Evolutionary conservation across 257 asterid species (phyloP).

Genomic region (Solanum paucissectum): DNA sequence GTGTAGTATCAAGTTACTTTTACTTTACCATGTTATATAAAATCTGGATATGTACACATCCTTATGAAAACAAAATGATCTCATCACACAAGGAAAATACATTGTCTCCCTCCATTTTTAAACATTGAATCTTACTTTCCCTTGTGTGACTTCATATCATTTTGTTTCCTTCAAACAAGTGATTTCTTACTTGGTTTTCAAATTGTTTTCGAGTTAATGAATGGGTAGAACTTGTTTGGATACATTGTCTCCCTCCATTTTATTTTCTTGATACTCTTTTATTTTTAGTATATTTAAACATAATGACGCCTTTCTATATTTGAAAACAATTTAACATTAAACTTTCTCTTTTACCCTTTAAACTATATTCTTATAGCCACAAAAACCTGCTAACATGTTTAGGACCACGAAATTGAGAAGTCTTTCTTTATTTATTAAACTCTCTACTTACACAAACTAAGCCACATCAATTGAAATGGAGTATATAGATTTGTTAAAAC

Average conservation of each 20-base stretch:
- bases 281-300: neutral
- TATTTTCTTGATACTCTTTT: neutral
- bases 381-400: neutral
- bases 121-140: neutral
- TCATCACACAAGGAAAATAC: too few species aligned
- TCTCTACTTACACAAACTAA: neutral
- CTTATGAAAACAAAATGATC: too few species aligned
- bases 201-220: neutral
- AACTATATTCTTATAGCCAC: neutral
- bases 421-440: neutral
- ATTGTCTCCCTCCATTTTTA: too few species aligned
- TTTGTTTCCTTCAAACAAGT: neutral
- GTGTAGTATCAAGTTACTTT: too few species aligned
- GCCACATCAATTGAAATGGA: neutral
- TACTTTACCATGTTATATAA: too few species aligned
- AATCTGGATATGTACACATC: too few species aligned
- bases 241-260: neutral
- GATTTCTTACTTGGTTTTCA: neutral
- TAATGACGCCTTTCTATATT: neutral
- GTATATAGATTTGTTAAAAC: too few species aligned
- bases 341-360: neutral
- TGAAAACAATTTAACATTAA: neutral
- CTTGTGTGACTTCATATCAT: neutral
- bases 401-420: neutral
- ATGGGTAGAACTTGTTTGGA: neutral